phyloP scores from a whole-genome alignment of 2,329 filamentous ascomycete species.

The Pseudogymnoascus sp. region DNA sequence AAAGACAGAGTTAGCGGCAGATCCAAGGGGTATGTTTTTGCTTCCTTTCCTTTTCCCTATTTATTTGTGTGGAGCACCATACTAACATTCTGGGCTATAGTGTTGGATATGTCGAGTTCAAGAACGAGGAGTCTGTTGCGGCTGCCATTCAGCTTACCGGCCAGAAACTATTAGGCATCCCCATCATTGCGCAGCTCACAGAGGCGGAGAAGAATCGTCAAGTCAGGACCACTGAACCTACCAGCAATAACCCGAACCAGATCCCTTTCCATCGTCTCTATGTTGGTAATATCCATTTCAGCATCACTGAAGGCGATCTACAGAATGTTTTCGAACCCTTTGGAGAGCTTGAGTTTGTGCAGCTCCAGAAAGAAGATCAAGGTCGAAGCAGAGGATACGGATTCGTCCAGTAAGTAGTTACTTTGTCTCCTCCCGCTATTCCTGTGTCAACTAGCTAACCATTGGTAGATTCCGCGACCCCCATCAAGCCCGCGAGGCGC shows the following conservation, averaged over 20 bases:
- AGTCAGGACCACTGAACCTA: constrained; percentile 69
- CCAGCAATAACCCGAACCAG: constrained; percentile 63
- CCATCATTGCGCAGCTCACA: constrained; percentile 95
- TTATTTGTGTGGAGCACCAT: constrained; percentile 9
- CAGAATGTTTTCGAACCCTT: constrained; percentile 97
- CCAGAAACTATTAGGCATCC: constrained; percentile 96
- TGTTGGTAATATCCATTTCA: constrained; percentile 99
- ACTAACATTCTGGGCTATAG: constrained; percentile 43
- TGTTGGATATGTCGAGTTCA: constrained; percentile 99
- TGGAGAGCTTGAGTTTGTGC: constrained; percentile 93
- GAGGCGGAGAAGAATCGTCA: constrained; percentile 99
- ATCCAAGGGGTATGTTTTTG: constrained; percentile 75
- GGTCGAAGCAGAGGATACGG: constrained; percentile 90
- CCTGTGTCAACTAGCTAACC: no score
- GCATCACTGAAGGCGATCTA: constrained; percentile 91
- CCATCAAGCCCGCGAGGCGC: constrained; percentile 80
- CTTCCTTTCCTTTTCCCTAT: background rate
- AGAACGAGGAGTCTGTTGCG: constrained; percentile 85
- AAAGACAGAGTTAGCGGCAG: constrained; percentile 94
- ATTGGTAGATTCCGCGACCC: constrained; percentile 67
- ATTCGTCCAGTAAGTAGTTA: constrained; percentile 81
- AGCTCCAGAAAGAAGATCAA: constrained; percentile 91
- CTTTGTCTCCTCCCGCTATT: background rate
- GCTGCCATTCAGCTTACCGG: constrained; percentile 96
- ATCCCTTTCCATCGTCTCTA: constrained; percentile 97